Evolutionary conservation across 495 filamentous ascomycete species (phyloP).

Genomic region (Amniculicola lignicola): DNA sequence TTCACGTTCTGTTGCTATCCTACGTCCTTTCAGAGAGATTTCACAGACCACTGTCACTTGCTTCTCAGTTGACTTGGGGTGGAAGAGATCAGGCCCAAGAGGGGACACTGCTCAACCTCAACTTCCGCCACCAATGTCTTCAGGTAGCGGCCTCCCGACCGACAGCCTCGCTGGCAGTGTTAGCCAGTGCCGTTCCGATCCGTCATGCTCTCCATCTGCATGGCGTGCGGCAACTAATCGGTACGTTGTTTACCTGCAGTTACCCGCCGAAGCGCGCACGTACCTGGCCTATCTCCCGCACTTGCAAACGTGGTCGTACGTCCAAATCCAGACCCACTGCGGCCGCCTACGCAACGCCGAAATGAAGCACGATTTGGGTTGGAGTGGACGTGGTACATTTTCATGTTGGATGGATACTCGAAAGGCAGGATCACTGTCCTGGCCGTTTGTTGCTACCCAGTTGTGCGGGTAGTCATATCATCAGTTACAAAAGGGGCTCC

Average conservation of each 20-base stretch:
- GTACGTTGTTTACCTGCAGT: slow-evolving; percentile 29
- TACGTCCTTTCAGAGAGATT: not conserved
- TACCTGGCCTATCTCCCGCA: slow-evolving; percentile 15
- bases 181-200: not conserved
- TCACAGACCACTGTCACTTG: too few species aligned
- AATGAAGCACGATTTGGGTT: slow-evolving; percentile 7
- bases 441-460: slow-evolving; percentile 7
- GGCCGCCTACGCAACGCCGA: slow-evolving; percentile 10
- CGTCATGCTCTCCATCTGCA: slow-evolving; percentile 11
- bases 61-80: too few species aligned
- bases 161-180: slow-evolving; percentile 11
- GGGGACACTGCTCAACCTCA: too few species aligned
- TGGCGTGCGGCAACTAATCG: slow-evolving; percentile 21
- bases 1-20: too few species aligned
- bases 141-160: not conserved
- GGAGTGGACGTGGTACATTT: too few species aligned
- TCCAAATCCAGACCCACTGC: too few species aligned
- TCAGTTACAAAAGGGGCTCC: too few species aligned
- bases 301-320: slow-evolving; percentile 31
- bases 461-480: too few species aligned
- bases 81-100: too few species aligned
- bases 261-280: slow-evolving; percentile 27
- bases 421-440: slow-evolving; percentile 1
- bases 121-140: too few species aligned
- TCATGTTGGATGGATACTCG: too few species aligned